phyloP scores from a whole-genome alignment of 164 flowering plant species.

The Vitis riparia region DNA sequence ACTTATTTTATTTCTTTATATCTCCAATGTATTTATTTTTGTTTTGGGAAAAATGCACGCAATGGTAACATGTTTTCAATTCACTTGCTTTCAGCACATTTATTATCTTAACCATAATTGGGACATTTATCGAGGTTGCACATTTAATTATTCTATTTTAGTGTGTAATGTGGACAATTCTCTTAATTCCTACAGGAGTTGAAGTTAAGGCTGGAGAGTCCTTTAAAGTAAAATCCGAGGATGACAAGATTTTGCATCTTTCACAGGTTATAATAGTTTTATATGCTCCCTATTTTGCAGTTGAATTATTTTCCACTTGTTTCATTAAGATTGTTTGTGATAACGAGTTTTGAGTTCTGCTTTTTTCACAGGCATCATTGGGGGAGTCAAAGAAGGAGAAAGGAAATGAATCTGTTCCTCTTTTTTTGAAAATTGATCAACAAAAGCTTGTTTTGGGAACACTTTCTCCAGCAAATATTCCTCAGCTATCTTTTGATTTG shows the following conservation, averaged over 20 bases:
- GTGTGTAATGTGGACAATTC: no score
- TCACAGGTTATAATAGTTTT: slow-evolving; percentile 47
- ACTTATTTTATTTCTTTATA: no score
- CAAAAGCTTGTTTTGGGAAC: slow-evolving; percentile 63
- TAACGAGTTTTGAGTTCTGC: neutral
- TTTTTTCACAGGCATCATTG: slow-evolving; percentile 54
- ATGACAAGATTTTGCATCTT: slow-evolving; percentile 38
- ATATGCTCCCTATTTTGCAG: neutral
- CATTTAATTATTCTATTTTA: no score
- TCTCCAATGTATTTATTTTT: neutral
- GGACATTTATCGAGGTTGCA: no score
- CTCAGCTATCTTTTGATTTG: slow-evolving; percentile 59
- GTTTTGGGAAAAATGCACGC: neutral
- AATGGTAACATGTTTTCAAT: no score
- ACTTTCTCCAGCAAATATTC: slow-evolving; percentile 43
- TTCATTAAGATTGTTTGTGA: neutral
- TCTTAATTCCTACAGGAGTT: slow-evolving; percentile 34
- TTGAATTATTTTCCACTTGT: neutral
- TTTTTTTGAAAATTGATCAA: slow-evolving; percentile 45
- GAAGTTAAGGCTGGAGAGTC: slow-evolving; percentile 70
- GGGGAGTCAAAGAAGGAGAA: slow-evolving; percentile 68
- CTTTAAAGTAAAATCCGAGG: slow-evolving; percentile 30
- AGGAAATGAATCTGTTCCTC: slow-evolving; percentile 33
- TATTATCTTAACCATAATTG: no score
- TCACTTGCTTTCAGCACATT: no score